phyloP scores from a whole-genome alignment of 441 rosid species.

The Bocquillonia castaneifolia region DNA sequence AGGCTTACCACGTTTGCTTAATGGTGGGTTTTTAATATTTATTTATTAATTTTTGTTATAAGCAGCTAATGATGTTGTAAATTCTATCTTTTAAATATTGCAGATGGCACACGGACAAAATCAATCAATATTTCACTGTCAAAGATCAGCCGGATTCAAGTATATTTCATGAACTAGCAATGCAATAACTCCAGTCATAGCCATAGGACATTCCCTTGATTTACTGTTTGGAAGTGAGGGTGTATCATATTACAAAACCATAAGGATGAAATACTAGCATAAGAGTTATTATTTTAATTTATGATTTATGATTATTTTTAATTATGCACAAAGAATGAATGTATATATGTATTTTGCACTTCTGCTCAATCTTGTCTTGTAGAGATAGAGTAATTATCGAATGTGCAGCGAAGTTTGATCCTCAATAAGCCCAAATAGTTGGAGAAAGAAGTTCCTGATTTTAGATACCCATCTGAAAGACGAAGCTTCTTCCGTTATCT shows the following conservation, averaged over 20 bases:
- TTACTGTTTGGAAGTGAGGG: background rate
- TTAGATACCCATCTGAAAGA: slow-evolving; percentile 36
- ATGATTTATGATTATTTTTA: too few relatives aligned
- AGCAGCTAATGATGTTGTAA: background rate
- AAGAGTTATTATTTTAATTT: too few relatives aligned
- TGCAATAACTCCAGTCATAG: background rate
- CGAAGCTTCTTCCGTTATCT: slow-evolving; percentile 22
- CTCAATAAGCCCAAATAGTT: slow-evolving; percentile 27
- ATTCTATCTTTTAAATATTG: background rate
- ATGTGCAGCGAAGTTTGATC: slow-evolving; percentile 33
- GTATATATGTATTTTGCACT: background rate
- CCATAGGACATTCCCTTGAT: background rate
- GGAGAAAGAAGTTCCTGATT: slow-evolving; percentile 27
- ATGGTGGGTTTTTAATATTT: too few relatives aligned
- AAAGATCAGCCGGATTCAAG: background rate
- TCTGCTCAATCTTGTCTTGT: background rate
- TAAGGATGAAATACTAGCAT: background rate
- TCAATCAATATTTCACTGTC: background rate
- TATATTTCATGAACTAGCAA: background rate
- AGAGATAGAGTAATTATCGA: background rate
- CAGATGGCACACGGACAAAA: background rate
- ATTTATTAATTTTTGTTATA: too few relatives aligned
- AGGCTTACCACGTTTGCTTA: too few relatives aligned
- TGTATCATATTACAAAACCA: background rate
- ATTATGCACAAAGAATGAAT: background rate